phyloP scores from a whole-genome alignment of 106 monocot species.

The Narthecium ossifragum region DNA sequence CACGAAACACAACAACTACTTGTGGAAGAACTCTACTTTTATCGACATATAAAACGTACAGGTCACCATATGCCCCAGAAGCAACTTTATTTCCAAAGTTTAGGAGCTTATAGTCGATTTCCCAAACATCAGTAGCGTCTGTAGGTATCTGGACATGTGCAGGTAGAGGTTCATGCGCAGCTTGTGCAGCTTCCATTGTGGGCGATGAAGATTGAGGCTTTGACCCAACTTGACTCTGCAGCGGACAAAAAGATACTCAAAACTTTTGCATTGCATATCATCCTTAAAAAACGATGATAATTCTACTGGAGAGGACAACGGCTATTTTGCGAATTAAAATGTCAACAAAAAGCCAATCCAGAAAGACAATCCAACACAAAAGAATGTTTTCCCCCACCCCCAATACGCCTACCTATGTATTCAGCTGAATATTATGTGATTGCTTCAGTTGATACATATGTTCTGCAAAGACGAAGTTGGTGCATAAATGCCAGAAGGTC shows the following conservation, averaged over 20 bases:
- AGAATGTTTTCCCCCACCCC: too few species aligned
- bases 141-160: conserved; percentile 52
- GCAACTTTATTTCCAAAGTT: conserved; percentile 63
- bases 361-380: too few species aligned
- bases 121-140: conserved; percentile 71
- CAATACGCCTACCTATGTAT: too few species aligned
- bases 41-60: conserved; percentile 33
- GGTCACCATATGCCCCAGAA: conserved; percentile 65
- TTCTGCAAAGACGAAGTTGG: too few species aligned
- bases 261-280: too few species aligned
- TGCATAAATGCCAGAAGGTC: background rate
- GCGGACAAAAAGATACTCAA: background rate
- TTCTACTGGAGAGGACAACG: too few species aligned
- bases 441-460: too few species aligned
- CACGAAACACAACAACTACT: background rate
- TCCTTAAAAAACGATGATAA: too few species aligned
- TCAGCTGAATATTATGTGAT: too few species aligned
- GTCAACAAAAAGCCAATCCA: too few species aligned
- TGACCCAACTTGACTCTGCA: conserved; percentile 33
- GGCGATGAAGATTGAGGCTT: conserved; percentile 24
- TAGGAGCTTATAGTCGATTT: conserved; percentile 52
- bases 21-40: background rate
- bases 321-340: too few species aligned
- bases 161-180: conserved; percentile 8
- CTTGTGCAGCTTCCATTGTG: conserved; percentile 21